Evolutionary conservation across 345 rosid species (phyloP).

Genomic region (Aegle marmelos): DNA sequence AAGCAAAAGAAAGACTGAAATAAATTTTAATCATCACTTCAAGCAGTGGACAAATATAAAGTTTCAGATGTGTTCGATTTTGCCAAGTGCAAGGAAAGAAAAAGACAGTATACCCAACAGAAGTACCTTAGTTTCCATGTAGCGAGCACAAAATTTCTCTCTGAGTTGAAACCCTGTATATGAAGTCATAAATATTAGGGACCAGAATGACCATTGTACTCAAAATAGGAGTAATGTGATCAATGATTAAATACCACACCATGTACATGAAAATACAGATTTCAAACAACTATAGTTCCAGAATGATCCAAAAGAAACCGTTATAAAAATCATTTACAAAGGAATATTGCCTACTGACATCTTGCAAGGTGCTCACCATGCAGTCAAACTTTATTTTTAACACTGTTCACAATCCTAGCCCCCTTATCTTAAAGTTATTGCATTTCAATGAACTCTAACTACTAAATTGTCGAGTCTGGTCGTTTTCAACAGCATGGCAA

Average conservation of each 20-base stretch:
- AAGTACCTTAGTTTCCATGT: slow-evolving; percentile 78
- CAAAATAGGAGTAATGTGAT: neutral
- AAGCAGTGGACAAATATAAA: neutral
- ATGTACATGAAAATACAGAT: neutral
- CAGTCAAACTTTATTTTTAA: neutral
- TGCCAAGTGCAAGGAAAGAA: neutral
- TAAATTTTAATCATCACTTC: neutral
- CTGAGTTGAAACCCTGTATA: slow-evolving; percentile 36
- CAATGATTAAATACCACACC: neutral
- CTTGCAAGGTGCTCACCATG: neutral
- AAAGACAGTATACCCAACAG: neutral
- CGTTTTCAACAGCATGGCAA: neutral
- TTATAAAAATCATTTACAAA: neutral
- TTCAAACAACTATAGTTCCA: neutral
- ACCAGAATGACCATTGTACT: neutral
- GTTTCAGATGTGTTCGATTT: neutral
- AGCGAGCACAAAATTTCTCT: slow-evolving; percentile 42
- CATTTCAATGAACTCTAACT: neutral
- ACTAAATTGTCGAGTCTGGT: neutral
- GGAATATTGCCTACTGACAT: neutral
- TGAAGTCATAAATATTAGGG: slow-evolving; percentile 1
- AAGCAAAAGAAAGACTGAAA: too few relatives aligned
- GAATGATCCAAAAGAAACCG: neutral
- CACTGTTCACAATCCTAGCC: neutral
- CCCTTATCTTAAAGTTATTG: neutral